A percentile compares a stretch with the other conserved stretches of the same genome.
phyloP scores from a whole-genome alignment of 306 rosid genomes.

The Boehmeria nivea region DNA sequence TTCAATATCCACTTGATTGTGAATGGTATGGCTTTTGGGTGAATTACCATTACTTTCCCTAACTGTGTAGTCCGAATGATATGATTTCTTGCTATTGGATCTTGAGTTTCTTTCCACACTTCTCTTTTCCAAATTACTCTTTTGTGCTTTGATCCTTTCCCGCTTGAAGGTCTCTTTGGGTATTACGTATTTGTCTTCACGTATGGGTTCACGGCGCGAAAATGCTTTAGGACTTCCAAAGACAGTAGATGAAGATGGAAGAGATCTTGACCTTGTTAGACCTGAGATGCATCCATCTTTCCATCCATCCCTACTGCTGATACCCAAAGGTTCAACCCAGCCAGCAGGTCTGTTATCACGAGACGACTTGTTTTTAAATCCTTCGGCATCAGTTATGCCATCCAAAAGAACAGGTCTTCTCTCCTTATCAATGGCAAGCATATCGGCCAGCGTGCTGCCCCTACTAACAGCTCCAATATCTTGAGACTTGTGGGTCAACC shows the following conservation, averaged over 20 bases:
- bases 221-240: conserved; percentile 54
- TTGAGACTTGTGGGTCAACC: conserved; percentile 56
- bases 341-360: conserved; percentile 37
- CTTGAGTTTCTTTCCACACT: conserved; percentile 36
- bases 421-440: conserved; percentile 79
- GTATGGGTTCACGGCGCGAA: conserved; percentile 31
- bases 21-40: conserved; percentile 30
- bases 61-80: conserved; percentile 38
- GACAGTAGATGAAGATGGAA: conserved; percentile 71
- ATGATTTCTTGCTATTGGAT: conserved; percentile 48
- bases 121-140: conserved; percentile 32
- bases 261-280: conserved; percentile 79
- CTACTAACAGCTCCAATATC: conserved; percentile 42
- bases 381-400: conserved; percentile 30
- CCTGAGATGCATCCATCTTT: conserved; percentile 50
- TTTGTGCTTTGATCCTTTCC: conserved; percentile 41
- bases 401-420: conserved; percentile 26
- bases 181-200: conserved; percentile 43
- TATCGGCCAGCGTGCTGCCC: conserved; percentile 88
- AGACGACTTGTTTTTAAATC: conserved; percentile 34
- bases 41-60: conserved; percentile 39
- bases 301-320: conserved; percentile 99
- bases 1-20: conserved; percentile 30
- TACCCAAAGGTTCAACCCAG: conserved; percentile 70
- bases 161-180: conserved; percentile 42